phyloP scores from a whole-genome alignment of 2,329 filamentous ascomycete genomes.

The Microsporum audouinii region DNA sequence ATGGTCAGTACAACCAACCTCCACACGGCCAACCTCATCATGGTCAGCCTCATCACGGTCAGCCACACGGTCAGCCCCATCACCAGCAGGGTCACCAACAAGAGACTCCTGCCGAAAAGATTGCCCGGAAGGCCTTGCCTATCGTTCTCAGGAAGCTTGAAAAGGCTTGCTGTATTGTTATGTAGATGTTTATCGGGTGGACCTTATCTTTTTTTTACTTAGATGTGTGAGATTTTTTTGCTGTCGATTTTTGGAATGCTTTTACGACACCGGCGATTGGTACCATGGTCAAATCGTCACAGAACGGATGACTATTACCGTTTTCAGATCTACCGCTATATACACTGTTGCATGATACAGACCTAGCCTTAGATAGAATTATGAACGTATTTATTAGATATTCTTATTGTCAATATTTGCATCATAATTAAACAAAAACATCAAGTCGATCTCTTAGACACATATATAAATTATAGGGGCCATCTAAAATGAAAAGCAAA shows the following conservation, averaged over 20 bases:
- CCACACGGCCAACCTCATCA: conserved; percentile 21
- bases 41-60: conserved; percentile 25
- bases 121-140: conserved; percentile 45
- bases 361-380: not conserved
- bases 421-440: not conserved
- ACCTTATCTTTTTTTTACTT: not conserved
- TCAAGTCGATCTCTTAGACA: not conserved
- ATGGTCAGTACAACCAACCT: conserved; percentile 25
- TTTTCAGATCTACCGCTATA: not conserved
- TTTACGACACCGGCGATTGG: not conserved
- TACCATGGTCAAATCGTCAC: too few relatives aligned
- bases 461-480: too few relatives aligned
- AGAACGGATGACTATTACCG: not conserved
- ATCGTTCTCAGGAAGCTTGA: conserved; percentile 54
- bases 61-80: conserved; percentile 22
- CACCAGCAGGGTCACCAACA: not conserved
- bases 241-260: too few relatives aligned
- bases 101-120: conserved; percentile 1
- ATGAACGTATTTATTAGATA: not conserved
- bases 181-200: conserved; percentile 41
- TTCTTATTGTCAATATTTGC: not conserved
- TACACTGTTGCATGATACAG: not conserved
- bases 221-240: not conserved
- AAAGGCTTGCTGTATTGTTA: conserved; percentile 61
- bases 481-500: too few relatives aligned